These are phyloP conservation scores for Verticillium isaacii DNA, from an alignment of 2,329 filamentous ascomycete species.

Conservation along the genomic window DNA sequence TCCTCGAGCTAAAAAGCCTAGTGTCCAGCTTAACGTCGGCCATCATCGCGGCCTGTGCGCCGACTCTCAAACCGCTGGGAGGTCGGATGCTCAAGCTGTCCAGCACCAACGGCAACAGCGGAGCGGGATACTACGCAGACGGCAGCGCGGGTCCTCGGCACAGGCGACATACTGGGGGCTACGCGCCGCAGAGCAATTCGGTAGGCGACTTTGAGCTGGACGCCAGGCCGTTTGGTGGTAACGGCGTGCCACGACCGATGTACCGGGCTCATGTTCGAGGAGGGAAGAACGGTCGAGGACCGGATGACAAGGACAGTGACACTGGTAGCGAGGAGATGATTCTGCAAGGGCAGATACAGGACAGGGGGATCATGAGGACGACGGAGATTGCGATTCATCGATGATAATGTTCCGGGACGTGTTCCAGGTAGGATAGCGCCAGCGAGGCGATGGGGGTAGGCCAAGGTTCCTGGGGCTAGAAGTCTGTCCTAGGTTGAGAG, in stretches of 20 bases:
- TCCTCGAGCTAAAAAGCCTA: conserved; percentile 2
- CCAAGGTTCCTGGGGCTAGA: no score
- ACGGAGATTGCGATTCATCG: no score
- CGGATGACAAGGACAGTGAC: not conserved
- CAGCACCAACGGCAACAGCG: not conserved
- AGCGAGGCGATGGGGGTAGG: no score
- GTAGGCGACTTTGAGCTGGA: not conserved
- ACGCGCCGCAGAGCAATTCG: not conserved
- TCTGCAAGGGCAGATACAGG: not conserved
- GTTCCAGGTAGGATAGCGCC: no score
- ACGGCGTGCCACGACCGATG: not conserved
- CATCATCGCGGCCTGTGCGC: conserved; percentile 20
- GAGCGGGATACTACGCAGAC: no score
- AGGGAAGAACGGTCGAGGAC: not conserved
- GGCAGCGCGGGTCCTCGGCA: not conserved
- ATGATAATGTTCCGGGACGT: no score
- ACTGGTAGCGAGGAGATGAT: not conserved
- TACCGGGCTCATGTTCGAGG: not conserved
- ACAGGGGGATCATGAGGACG: no score
- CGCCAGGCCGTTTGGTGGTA: not conserved
- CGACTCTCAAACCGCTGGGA: conserved; percentile 19
- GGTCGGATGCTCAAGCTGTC: conserved; percentile 7
- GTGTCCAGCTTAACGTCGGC: conserved; percentile 20
- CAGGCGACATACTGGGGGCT: not conserved
- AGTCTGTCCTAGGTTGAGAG: no score